A percentile compares a stretch with the other conserved stretches of the same genome.
Conservation (phyloP, 73 alveolate genomes). For the Paramecium primaurelia region DNA sequence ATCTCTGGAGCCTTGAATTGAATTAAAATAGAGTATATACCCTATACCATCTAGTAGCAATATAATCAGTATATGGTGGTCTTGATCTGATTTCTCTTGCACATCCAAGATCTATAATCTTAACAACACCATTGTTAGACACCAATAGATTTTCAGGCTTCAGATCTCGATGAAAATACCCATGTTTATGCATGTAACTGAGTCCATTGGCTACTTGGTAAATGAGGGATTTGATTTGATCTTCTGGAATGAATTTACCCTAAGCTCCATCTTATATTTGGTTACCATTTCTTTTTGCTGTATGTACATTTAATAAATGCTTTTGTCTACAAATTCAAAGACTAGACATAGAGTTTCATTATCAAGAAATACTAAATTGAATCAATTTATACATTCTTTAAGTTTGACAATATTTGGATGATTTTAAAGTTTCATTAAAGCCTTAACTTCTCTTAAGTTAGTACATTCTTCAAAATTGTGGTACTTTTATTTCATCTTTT, state of each 20-base stretch:
- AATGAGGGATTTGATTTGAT: conserved; percentile 76
- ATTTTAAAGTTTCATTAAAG: conserved; percentile 76
- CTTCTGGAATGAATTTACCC: conserved; percentile 79
- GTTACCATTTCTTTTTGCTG: background rate
- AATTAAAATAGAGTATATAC: background rate
- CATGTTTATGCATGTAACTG: conserved; percentile 99
- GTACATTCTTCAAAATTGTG: conserved; percentile 88
- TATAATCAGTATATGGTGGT: conserved; percentile 98
- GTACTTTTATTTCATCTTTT: conserved; percentile 86
- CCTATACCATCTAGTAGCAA: conserved; percentile 87
- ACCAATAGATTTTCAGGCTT: conserved; percentile 95
- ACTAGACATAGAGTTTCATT: conserved; percentile 91
- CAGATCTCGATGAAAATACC: conserved; percentile 98
- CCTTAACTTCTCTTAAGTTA: conserved; percentile 86
- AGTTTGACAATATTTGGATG: conserved; percentile 87
- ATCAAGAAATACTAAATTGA: conserved; percentile 48
- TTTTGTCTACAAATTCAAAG: conserved; percentile 90
- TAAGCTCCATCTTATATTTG: conserved; percentile 5
- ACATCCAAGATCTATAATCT: conserved; percentile 97
- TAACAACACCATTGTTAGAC: conserved; percentile 74
- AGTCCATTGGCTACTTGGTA: conserved; percentile 93
- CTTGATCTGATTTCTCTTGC: conserved; percentile 94
- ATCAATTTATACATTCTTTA: conserved; percentile 81
- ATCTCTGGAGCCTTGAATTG: conserved; percentile 90
- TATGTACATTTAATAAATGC: conserved; percentile 84